These are phyloP conservation scores for Cryptococcus hybrid DNA, from an alignment of 1,284 basidiomycete genomes.

Conservation along the genomic window DNA sequence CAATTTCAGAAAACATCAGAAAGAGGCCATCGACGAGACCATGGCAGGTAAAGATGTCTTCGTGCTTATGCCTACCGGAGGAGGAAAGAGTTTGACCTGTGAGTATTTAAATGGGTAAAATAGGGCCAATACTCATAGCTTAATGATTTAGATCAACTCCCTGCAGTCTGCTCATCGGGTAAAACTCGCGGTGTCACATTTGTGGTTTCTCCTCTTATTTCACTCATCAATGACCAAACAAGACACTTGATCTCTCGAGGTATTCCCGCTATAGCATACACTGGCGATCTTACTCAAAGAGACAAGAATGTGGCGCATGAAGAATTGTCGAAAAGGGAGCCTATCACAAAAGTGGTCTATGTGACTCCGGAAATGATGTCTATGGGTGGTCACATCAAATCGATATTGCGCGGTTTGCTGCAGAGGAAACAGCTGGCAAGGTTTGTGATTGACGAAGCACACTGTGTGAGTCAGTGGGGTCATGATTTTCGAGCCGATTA, in stretches of 20 bases:
- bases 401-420: constrained; percentile 62
- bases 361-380: constrained; percentile 90
- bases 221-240: constrained; percentile 91
- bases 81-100: constrained; percentile 85
- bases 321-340: constrained; percentile 52
- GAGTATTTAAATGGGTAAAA: constrained; percentile 29
- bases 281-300: constrained; percentile 57
- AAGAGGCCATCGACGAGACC: constrained; percentile 77
- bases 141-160: constrained; percentile 60
- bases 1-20: constrained; percentile 77
- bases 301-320: constrained; percentile 52
- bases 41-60: constrained; percentile 80
- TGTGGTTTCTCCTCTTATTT: constrained; percentile 85
- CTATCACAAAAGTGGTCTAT: constrained; percentile 66
- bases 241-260: constrained; percentile 63
- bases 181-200: constrained; percentile 79
- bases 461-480: constrained; percentile 69
- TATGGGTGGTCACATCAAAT: constrained; percentile 60
- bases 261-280: constrained; percentile 72
- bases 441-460: constrained; percentile 95
- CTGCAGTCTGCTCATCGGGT: constrained; percentile 74
- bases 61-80: constrained; percentile 95
- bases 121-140: not conserved
- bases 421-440: constrained; percentile 64
- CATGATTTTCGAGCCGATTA: constrained; percentile 55